Conservation (phyloP, 2,329 filamentous ascomycete genomes). For the Fusarium sp. region DNA sequence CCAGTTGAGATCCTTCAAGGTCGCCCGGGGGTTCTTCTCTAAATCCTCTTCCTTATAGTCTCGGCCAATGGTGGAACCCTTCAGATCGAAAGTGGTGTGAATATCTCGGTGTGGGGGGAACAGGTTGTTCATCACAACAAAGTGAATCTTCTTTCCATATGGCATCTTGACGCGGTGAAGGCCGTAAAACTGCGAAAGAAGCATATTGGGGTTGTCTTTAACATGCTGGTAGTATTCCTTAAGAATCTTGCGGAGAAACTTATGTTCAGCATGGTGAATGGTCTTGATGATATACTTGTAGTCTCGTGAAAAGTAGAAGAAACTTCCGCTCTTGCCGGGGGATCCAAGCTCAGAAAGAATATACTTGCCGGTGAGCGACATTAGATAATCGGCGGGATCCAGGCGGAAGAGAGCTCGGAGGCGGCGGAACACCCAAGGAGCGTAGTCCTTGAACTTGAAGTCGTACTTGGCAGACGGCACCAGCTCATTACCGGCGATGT, state of each 20-base stretch:
- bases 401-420: slow-evolving; percentile 88
- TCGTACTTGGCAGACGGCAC: slow-evolving; percentile 99
- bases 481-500: slow-evolving; percentile 97
- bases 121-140: slow-evolving; percentile 99
- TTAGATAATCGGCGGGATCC: slow-evolving; percentile 96
- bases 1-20: slow-evolving; percentile 98
- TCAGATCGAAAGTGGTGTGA: slow-evolving; percentile 95
- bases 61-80: slow-evolving; percentile 93
- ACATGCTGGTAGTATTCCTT: slow-evolving; percentile 96
- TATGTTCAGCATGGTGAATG: slow-evolving; percentile 95
- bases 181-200: slow-evolving; percentile 97
- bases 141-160: slow-evolving; percentile 98
- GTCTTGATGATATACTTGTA: slow-evolving; percentile 99
- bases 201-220: slow-evolving; percentile 91
- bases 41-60: slow-evolving; percentile 91
- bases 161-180: slow-evolving; percentile 98
- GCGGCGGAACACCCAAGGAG: slow-evolving; percentile 98
- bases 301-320: slow-evolving; percentile 99
- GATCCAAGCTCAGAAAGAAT: slow-evolving; percentile 97
- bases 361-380: slow-evolving; percentile 98
- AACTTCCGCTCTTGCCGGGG: slow-evolving; percentile 97
- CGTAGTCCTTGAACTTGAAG: slow-evolving; percentile 99
- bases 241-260: slow-evolving; percentile 84
- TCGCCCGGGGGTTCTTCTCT: slow-evolving; percentile 89
- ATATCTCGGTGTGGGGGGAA: slow-evolving; percentile 98